Conservation (phyloP, 495 filamentous ascomycete species). For the Penicillium verhagenii region DNA sequence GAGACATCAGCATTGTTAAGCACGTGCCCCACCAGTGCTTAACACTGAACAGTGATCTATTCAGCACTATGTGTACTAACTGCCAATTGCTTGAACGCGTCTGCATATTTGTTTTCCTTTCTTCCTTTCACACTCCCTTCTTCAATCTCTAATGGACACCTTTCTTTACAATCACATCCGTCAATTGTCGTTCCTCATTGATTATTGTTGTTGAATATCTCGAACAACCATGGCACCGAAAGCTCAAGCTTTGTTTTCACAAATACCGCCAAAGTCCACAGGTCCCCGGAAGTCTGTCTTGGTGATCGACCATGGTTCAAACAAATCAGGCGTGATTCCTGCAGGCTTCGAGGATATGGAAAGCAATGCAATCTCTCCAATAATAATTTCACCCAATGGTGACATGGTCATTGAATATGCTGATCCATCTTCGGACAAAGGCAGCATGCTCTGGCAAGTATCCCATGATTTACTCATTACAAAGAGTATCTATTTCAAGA, state of each 20-base stretch:
- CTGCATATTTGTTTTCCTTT: no score
- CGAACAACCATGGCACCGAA: not conserved
- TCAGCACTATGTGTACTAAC: no score
- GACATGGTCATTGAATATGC: conserved; percentile 40
- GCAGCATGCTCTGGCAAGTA: conserved; percentile 33
- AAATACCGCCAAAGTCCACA: not conserved
- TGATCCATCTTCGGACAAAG: conserved; percentile 9
- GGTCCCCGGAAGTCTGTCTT: not conserved
- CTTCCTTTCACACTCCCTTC: no score
- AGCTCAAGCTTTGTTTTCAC: not conserved
- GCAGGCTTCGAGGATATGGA: not conserved
- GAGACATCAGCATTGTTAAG: no score
- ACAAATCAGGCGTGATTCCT: not conserved
- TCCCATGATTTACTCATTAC: conserved; percentile 28
- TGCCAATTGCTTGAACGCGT: no score
- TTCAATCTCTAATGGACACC: no score
- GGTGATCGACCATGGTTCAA: not conserved
- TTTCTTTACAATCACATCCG: no score
- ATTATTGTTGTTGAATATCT: no score
- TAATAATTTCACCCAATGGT: conserved; percentile 27
- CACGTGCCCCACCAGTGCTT: no score
- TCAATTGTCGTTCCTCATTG: no score
- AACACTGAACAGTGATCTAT: no score
- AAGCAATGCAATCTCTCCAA: conserved; percentile 1
- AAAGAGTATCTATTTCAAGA: conserved; percentile 47